Evolutionary conservation across 1,139 yeast genomes (phyloP), one percentile per base, ranked within the genome.

Genomic region (Yamadazyma siamensis): DNA sequence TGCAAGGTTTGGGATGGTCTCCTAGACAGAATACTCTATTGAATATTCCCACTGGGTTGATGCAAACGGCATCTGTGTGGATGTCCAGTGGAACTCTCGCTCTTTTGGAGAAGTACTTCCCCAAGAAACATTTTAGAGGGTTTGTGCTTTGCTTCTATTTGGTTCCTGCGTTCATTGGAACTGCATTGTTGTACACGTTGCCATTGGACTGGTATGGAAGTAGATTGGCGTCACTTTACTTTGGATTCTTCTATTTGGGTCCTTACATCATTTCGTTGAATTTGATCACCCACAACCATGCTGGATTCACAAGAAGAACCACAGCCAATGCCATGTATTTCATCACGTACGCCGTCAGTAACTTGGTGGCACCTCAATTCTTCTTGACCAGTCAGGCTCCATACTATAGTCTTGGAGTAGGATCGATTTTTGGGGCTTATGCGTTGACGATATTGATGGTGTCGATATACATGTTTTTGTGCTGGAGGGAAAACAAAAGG

Each of bases 241-340:
- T 39, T 22, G 29, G 33, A 1, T 39, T 39, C 26, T 39, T 33
- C 24, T 39, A 39, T 26, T 29, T 39, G 21, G 43, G 43, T 10
- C 57, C 61, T 6, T 56, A 56, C 16, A 55, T 58, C 27, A 37
- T 54, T 29, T 42, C 52, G 10, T 59, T 62, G 58, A 47, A 56
- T 15, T 45, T 53, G 11, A 36, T 49, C 22, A 44, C 44, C 25
- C 46, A 46, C 13, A 55, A 55, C 31, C 45, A 50, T 20, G 54
- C 56, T n/a, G 61, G 61, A 3, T 45, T 49, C 21, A 44, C 59
- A 15, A 53, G 55, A 29, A 50, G 44, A 33, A 45, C 56, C 3
- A 35, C 53, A 6, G 41, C 54, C 5, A 47, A 44, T 23, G 52
- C 55, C 2, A 23, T 50, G 6, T 50, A 54, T 50, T 56, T 56